Evolutionary conservation across 2,329 filamentous ascomycete genomes (phyloP).

Genomic region (Hypoxylon sp.): DNA sequence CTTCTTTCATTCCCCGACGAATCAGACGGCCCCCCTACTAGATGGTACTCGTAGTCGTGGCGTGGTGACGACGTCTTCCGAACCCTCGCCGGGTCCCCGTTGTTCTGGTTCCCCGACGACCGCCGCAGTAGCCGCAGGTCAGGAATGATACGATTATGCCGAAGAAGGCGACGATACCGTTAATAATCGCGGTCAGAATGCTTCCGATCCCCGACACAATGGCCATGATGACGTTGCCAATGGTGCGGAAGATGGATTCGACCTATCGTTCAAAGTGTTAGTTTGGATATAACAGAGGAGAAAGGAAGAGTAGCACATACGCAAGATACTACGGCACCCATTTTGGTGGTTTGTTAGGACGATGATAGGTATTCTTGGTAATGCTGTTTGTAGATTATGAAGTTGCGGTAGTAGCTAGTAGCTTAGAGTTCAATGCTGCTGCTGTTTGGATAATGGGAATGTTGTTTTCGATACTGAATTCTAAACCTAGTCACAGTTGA

Average conservation of each 20-base stretch:
- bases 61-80: conserved; percentile 46
- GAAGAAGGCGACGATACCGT: conserved; percentile 75
- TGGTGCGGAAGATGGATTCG: conserved; percentile 71
- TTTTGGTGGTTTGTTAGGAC: conserved; percentile 61
- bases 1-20: conserved; percentile 1
- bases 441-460: conserved; percentile 13
- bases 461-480: conserved; percentile 8
- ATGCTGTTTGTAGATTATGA: conserved; percentile 21
- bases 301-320: conserved; percentile 67
- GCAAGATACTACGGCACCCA: conserved; percentile 88
- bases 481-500: conserved; percentile 11
- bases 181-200: conserved; percentile 76
- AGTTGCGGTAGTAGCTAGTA: conserved; percentile 24
- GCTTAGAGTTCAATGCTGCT: conserved; percentile 19
- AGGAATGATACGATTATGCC: conserved; percentile 77
- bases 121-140: conserved; percentile 65
- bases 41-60: conserved; percentile 56
- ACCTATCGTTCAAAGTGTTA: conserved; percentile 61
- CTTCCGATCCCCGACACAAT: conserved; percentile 76
- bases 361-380: conserved; percentile 18
- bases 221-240: conserved; percentile 77
- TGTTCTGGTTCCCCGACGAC: conserved; percentile 39
- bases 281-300: not conserved
- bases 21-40: conserved; percentile 37
- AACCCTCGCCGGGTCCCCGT: conserved; percentile 33